Conservation (phyloP, 2,329 filamentous ascomycete species). For the Xylaria sp. region DNA sequence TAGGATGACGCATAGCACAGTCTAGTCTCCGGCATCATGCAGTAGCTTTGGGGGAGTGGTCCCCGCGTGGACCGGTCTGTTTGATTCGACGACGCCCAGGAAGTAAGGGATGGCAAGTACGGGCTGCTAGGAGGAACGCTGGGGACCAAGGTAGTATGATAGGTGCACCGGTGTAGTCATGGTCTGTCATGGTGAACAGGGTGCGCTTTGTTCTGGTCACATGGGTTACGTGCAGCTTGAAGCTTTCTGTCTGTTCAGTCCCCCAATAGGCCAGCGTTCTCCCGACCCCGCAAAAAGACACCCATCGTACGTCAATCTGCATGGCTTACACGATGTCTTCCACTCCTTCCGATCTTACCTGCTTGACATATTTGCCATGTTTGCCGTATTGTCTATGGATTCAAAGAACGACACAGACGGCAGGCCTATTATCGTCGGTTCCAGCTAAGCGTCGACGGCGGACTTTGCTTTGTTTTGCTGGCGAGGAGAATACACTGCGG, state of each 20-base stretch:
- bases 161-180: constrained; percentile 37
- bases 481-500: constrained; percentile 13
- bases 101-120: constrained; percentile 11
- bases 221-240: constrained; percentile 38
- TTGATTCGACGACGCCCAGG: constrained; percentile 34
- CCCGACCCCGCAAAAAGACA: constrained; percentile 32
- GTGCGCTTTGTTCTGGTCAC: constrained; percentile 35
- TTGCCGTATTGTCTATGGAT: constrained; percentile 1
- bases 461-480: constrained; percentile 1
- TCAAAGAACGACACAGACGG: neutral
- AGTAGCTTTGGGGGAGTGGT: constrained; percentile 27
- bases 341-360: constrained; percentile 4
- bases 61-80: constrained; percentile 35
- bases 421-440: neutral
- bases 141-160: constrained; percentile 33
- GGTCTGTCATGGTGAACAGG: constrained; percentile 37
- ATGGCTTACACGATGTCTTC: constrained; percentile 28
- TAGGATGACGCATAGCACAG: constrained; percentile 33
- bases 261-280: constrained; percentile 23
- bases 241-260: constrained; percentile 12
- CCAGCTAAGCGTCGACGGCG: constrained; percentile 6
- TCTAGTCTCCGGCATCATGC: constrained; percentile 37
- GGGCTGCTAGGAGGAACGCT: constrained; percentile 15
- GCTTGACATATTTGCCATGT: constrained; percentile 1
- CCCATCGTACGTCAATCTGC: constrained; percentile 35